Base-by-base conservation (phyloP, 768 basidiomycete genomes). In the Xerocomus brunneocitrinus region DNA sequence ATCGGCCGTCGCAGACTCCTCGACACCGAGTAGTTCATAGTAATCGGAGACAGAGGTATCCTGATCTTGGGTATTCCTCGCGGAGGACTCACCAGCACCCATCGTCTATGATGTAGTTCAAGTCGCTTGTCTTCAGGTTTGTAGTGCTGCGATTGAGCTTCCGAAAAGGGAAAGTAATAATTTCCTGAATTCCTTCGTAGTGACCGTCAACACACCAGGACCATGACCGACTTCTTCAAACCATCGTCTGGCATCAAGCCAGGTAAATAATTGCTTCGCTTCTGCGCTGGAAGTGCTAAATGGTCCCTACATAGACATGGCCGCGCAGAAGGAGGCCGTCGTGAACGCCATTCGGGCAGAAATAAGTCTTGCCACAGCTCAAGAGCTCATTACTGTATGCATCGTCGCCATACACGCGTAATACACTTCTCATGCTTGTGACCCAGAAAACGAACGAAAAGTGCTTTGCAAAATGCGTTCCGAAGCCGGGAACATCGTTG, bases 1-100 rank as follows among this genome's bases (percentile, higher is more conserved):
- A 40, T 94, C 92, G 19, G 78, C 70, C 1, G 86, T 87, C 2
- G 93, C 94, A 53, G 83, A 79, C 63, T 95, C 92, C 36, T 85
- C 82, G 1, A 97, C 79, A 40, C 84, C 83, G 4, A 97, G 75
- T 14, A 95, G 77, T 49, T 86, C 74, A 66, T 97, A 97, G 67
- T 94, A 95, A 65, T 95, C 87, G 16, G 77, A 68, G 8, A 68
- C 60, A 6, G 68, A 63, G 25, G 56, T 59, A 0, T 64, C 67
- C 1, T 62, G 58, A 3, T 57, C 55, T 32, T 58, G 60, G 24
- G 66, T 54, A 10, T 72, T 58, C 40, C 73, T 73, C 19, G 73
- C 70, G 40, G 79, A 75, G 0, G 88, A 90, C 72, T 84, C 85
- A 22, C 75, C 69, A 28, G 87, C 86, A 9, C 88, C 88, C 88